phyloP scores from a whole-genome alignment of 306 rosid genomes.

The Neltuma alba region DNA sequence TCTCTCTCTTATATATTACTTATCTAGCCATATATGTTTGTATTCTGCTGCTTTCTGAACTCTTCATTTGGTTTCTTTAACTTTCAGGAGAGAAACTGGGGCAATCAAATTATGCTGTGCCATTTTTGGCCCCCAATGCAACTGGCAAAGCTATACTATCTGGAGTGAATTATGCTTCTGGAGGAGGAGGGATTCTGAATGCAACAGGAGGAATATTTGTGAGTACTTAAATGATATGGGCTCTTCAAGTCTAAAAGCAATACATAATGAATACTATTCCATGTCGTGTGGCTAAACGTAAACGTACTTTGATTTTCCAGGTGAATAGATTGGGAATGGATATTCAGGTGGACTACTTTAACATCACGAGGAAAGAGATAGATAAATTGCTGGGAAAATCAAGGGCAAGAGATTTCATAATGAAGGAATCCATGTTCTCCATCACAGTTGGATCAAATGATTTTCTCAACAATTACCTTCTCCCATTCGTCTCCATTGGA shows the following conservation, averaged over 20 bases:
- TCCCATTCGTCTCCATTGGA: conserved; percentile 69
- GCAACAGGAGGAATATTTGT: conserved; percentile 86
- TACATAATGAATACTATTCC: background rate
- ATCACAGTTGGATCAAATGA: conserved; percentile 74
- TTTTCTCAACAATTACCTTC: conserved; percentile 77
- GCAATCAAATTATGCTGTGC: conserved; percentile 56
- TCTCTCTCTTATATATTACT: background rate
- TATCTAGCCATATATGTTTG: background rate
- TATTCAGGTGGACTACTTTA: conserved; percentile 70
- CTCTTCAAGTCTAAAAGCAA: background rate
- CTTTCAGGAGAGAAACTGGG: conserved; percentile 75
- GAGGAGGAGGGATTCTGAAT: conserved; percentile 84
- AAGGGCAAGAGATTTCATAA: conserved; percentile 52
- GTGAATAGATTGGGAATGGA: conserved; percentile 84
- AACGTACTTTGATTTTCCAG: conserved; percentile 34
- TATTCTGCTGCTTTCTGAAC: background rate
- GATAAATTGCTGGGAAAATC: conserved; percentile 56
- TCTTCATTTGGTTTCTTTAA: background rate
- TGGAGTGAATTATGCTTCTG: conserved; percentile 91
- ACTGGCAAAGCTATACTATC: conserved; percentile 54
- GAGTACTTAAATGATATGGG: background rate
- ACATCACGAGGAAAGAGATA: conserved; percentile 61
- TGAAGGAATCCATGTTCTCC: conserved; percentile 64
- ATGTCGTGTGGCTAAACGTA: background rate
- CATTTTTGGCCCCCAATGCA: conserved; percentile 69